Percentiles rank a stretch among this genome's conserved stretches.
Conservation (phyloP, 2,329 filamentous ascomycete species). For the Diaporthe caulivora region DNA sequence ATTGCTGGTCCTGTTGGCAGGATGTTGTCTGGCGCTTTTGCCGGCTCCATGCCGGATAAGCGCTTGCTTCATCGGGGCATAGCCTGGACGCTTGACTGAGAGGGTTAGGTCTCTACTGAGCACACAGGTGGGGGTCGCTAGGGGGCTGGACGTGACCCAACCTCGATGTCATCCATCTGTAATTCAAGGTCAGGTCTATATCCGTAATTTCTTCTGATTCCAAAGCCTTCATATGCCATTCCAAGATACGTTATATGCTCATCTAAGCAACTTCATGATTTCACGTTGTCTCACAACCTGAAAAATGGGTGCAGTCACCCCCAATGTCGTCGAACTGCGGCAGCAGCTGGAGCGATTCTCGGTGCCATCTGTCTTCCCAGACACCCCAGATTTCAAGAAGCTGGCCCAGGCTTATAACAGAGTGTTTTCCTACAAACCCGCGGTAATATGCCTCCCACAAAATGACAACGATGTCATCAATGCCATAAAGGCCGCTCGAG, state of each 20-base stretch:
- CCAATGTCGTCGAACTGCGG: background rate
- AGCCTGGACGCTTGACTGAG: background rate
- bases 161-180: conserved; percentile 4
- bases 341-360: conserved; percentile 3
- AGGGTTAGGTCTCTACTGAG: background rate
- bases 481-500: conserved; percentile 58
- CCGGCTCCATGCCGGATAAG: conserved; percentile 19
- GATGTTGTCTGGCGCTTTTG: background rate
- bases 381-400: conserved; percentile 18
- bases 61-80: background rate
- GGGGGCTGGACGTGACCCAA: background rate
- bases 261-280: background rate
- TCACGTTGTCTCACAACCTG: background rate
- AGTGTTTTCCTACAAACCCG: conserved; percentile 53
- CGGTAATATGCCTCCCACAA: conserved; percentile 57
- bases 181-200: background rate
- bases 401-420: conserved; percentile 46
- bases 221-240: background rate
- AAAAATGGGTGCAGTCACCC: background rate
- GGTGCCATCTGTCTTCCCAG: conserved; percentile 26
- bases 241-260: background rate
- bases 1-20: background rate
- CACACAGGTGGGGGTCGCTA: background rate
- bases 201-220: background rate
- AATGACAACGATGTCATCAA: conserved; percentile 58